Evolutionary conservation across 1,284 basidiomycete species (phyloP).

Genomic region (Boletus albobrunnescens): DNA sequence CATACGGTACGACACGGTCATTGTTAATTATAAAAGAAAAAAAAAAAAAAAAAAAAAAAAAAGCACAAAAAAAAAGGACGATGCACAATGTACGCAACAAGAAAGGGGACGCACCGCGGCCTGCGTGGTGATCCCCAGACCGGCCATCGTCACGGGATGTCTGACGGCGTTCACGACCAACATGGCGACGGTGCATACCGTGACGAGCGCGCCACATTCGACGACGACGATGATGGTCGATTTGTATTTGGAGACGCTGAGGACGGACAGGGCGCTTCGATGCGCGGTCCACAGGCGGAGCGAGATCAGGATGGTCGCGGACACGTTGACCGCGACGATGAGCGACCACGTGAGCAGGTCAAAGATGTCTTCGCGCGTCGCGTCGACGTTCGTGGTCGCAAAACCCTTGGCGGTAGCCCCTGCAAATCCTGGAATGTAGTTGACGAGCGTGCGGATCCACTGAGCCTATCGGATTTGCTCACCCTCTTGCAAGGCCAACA

Average conservation of each 20-base stretch:
- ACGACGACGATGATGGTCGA: constrained; percentile 17
- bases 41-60: too few species aligned
- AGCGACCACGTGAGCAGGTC: constrained; percentile 16
- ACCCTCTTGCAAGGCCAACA: constrained; percentile 19
- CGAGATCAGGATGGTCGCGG: constrained; percentile 18
- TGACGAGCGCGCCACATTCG: constrained; percentile 25
- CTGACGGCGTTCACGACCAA: constrained; percentile 10
- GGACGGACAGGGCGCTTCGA: background rate
- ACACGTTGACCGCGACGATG: constrained; percentile 16
- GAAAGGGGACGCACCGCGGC: constrained; percentile 17
- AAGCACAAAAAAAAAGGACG: too few species aligned
- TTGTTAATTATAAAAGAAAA: too few species aligned
- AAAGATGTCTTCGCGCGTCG: background rate
- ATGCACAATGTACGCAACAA: too few species aligned
- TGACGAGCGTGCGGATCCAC: too few species aligned
- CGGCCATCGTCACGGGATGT: constrained; percentile 9
- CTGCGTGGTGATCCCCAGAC: constrained; percentile 22
- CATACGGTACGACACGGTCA: background rate
- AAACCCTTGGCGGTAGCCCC: constrained; percentile 11
- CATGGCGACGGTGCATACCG: constrained; percentile 14
- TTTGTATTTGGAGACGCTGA: constrained; percentile 14
- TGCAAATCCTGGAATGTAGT: constrained; percentile 4
- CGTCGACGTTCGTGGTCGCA: background rate
- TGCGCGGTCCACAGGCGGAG: constrained; percentile 19
- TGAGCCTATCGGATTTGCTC: background rate